phyloP scores from a whole-genome alignment of 257 asterid species.

The Ilex aquifolium region DNA sequence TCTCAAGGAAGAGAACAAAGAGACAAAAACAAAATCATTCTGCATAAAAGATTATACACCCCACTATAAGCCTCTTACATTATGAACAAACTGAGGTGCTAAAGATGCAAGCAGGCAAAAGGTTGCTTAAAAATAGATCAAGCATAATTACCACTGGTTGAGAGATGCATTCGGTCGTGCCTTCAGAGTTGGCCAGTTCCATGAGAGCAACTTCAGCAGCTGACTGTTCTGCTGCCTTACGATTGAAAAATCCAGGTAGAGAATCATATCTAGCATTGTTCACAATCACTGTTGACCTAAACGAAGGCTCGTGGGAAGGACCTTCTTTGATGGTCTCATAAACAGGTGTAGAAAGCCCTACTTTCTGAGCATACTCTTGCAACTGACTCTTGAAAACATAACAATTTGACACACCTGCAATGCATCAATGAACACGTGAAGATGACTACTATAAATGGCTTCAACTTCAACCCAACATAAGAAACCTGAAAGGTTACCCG shows the following conservation, averaged over 20 bases:
- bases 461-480: too few species aligned
- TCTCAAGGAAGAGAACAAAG: too few species aligned
- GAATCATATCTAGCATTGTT: conserved; percentile 68
- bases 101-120: too few species aligned
- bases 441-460: not conserved
- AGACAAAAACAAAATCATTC: too few species aligned
- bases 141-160: conserved; percentile 66
- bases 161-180: conserved; percentile 44
- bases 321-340: conserved; percentile 88
- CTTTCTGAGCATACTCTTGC: conserved; percentile 92
- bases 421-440: conserved; percentile 1
- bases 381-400: conserved; percentile 87
- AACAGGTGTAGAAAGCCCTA: conserved; percentile 64
- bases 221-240: conserved; percentile 97
- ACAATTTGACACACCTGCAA: conserved; percentile 69
- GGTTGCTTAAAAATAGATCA: not conserved
- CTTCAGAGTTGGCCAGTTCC: conserved; percentile 42
- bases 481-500: too few species aligned
- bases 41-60: too few species aligned
- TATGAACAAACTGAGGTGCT: too few species aligned
- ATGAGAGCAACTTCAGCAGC: conserved; percentile 98
- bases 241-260: conserved; percentile 82
- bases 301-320: conserved; percentile 83
- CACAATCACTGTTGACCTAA: conserved; percentile 73
- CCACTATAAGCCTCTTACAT: too few species aligned